A percentile compares a stretch with the other conserved stretches of the same genome.
Evolutionary conservation across 2,329 filamentous ascomycete species (phyloP).

Genomic region (Epichloe gansuensis): DNA sequence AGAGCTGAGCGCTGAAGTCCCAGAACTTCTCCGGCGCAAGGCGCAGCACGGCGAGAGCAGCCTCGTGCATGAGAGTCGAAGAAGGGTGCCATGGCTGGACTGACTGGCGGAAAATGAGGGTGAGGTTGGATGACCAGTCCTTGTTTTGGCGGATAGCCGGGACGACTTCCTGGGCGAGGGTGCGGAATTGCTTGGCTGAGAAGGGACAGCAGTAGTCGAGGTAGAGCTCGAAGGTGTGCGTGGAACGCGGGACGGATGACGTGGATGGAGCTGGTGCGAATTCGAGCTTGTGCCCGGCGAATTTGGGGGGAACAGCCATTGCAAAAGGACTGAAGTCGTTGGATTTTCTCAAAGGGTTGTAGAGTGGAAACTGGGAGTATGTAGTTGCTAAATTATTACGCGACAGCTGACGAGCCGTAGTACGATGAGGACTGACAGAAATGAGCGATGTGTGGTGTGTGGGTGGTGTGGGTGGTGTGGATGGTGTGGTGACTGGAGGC

Average conservation of each 20-base stretch:
- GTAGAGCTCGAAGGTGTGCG: slow-evolving; percentile 52
- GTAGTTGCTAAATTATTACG: too few species aligned
- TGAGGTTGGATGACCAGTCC: slow-evolving; percentile 40
- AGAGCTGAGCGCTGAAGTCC: slow-evolving; percentile 58
- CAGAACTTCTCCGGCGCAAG: slow-evolving; percentile 63
- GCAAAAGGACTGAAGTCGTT: neutral
- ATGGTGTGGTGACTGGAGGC: too few species aligned
- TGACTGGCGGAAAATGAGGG: slow-evolving; percentile 79
- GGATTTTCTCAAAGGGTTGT: too few species aligned
- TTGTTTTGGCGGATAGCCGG: slow-evolving; percentile 52
- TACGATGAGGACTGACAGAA: too few species aligned
- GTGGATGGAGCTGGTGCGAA: slow-evolving; percentile 27
- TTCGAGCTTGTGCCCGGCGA: slow-evolving; percentile 56
- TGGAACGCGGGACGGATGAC: slow-evolving; percentile 27
- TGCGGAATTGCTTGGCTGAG: slow-evolving; percentile 60
- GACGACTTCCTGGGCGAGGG: slow-evolving; percentile 52
- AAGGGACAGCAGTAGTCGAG: slow-evolving; percentile 85
- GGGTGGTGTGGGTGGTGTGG: too few species aligned
- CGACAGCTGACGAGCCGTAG: too few species aligned
- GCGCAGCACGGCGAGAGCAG: slow-evolving; percentile 65
- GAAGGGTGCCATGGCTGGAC: slow-evolving; percentile 93
- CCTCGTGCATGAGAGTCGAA: slow-evolving; percentile 69
- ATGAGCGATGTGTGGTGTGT: too few species aligned
- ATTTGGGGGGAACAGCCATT: slow-evolving; percentile 72
- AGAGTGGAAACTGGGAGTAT: too few species aligned